phyloP scores from a whole-genome alignment of 2,329 filamentous ascomycete genomes.

The Lasiodiplodia sp. region DNA sequence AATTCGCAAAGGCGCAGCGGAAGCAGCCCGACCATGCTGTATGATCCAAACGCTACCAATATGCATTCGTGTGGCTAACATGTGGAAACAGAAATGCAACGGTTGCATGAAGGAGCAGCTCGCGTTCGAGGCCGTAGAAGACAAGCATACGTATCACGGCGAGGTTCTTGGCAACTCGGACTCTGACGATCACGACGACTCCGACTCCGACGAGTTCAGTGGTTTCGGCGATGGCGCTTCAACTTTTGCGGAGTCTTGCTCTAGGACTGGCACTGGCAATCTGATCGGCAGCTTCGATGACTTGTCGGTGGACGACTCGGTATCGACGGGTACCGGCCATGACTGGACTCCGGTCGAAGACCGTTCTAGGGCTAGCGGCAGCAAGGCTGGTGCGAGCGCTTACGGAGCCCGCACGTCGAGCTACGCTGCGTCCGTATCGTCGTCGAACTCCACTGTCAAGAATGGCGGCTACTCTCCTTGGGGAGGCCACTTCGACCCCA shows the following conservation, averaged over 20 bases:
- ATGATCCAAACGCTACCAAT: slow-evolving; percentile 36
- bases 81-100: slow-evolving; percentile 39
- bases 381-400: not conserved
- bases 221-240: not conserved
- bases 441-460: not conserved
- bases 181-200: slow-evolving; percentile 52
- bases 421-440: not conserved
- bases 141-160: not conserved
- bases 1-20: slow-evolving; percentile 60
- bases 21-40: slow-evolving; percentile 55
- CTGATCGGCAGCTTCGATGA: not conserved
- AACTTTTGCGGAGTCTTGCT: not conserved
- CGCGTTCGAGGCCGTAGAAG: slow-evolving; percentile 14
- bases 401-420: not conserved
- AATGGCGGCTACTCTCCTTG: not conserved
- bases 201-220: slow-evolving; percentile 33
- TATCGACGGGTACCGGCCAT: not conserved
- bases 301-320: not conserved
- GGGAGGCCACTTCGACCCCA: slow-evolving; percentile 35
- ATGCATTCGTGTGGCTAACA: not conserved
- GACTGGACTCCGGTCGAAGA: not conserved
- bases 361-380: not conserved
- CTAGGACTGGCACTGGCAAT: not conserved
- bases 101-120: slow-evolving; percentile 41
- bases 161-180: slow-evolving; percentile 41